Base-by-base conservation (phyloP, 2,329 filamentous ascomycete species). In the Colletotrichum sp. region DNA sequence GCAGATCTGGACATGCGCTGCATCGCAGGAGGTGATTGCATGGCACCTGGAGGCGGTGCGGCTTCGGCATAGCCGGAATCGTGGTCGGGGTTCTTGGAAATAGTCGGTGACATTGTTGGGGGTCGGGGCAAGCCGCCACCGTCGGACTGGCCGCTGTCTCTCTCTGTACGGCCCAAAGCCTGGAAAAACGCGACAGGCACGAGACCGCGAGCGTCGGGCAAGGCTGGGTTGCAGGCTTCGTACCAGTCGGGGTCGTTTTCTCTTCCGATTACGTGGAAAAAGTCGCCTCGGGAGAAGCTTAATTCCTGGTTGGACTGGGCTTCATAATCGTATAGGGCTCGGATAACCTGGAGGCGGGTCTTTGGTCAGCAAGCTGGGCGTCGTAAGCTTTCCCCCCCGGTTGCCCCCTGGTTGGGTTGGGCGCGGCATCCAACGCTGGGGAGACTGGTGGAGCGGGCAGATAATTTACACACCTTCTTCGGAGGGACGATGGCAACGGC, bases 221-320 rank as follows among this genome's bases (percentile, higher is more conserved):
- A 89, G 67, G 95, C 92, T 76, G 97, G 97, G 83, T 99, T 99
- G 89, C 96, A 99, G 72, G 96, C 97, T 86, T 99, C 97, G 90
- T 98, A 99, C 96, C 97, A 99, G 83, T 98, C 95, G 55, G 89
- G 87, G 84, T 99, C 96, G 89, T 98, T 94, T 87, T 99, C 97
- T 84, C 96, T 94, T 81, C 95, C 95, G 84, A 99, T 96, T 78
- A 99, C 97, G 88, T 99, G 96, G 84, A 99, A 97, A 85, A 99
- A 99, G 85, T 99, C 97, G 82, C 97, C 97, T 83, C 95, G 95
- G 79, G 93, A 95, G 86, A 99, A 99, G 83, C 94, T 94, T 81
- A 99, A 90, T 87, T 98, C 93, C 83, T 96, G 94, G 69, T 87
- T 87, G 76, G 92, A 92, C 81, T 94, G 91, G 75, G 96, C 95